Conservation (phyloP, 441 rosid genomes). For the Gossypium davidsonii region DNA sequence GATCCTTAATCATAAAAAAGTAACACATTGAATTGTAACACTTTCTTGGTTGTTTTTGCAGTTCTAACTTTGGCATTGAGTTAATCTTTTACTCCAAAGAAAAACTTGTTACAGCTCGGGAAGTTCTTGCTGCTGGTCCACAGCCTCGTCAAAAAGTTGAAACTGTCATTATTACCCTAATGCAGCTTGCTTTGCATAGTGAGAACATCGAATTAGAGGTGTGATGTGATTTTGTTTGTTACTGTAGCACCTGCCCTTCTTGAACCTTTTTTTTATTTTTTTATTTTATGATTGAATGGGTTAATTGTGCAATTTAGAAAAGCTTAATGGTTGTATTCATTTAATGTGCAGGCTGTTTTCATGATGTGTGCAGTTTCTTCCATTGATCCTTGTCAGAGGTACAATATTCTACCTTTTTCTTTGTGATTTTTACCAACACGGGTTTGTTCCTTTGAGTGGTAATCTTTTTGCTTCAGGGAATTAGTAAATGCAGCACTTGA, state of each 20-base stretch:
- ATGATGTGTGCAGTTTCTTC: conserved; percentile 85
- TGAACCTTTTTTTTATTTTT: background rate
- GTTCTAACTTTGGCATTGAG: conserved; percentile 73
- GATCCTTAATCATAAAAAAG: background rate
- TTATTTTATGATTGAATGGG: background rate
- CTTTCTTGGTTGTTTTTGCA: conserved; percentile 21
- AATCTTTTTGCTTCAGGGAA: conserved; percentile 54
- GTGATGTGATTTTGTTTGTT: conserved; percentile 9
- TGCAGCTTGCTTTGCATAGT: conserved; percentile 91
- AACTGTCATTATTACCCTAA: conserved; percentile 72
- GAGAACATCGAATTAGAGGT: conserved; percentile 90
- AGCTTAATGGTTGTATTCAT: conserved; percentile 1
- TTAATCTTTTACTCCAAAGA: conserved; percentile 65
- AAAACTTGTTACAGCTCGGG: conserved; percentile 65
- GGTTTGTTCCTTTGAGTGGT: conserved; percentile 7
- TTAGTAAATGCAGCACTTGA: conserved; percentile 64
- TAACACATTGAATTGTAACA: background rate
- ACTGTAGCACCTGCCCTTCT: conserved; percentile 2
- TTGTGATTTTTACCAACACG: conserved; percentile 2
- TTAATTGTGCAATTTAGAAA: background rate
- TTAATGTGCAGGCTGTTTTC: conserved; percentile 73
- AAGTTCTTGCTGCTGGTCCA: conserved; percentile 73
- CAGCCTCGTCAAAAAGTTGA: conserved; percentile 70
- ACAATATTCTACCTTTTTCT: conserved; percentile 9
- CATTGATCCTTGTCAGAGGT: conserved; percentile 84